Conservation (phyloP, 768 basidiomycete species). For the Lentinula lateritia region DNA sequence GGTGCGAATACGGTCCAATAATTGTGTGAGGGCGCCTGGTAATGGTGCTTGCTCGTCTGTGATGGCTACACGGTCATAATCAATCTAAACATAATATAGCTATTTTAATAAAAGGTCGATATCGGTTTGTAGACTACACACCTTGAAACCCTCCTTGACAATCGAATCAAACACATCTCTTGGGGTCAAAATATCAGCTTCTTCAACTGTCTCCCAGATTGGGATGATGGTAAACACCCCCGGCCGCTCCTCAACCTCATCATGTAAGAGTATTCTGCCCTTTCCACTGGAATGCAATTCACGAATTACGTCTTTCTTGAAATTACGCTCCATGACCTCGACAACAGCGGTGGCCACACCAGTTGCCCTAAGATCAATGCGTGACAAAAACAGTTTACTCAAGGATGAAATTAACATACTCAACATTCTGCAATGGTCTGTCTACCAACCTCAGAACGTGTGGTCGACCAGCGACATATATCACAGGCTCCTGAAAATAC, state of each 20-base stretch:
- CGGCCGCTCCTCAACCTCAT: constrained; percentile 91
- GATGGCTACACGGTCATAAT: constrained; percentile 90
- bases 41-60: constrained; percentile 97
- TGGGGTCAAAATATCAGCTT: constrained; percentile 83
- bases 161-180: constrained; percentile 76
- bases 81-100: constrained; percentile 42
- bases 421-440: constrained; percentile 89
- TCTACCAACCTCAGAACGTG: constrained; percentile 88
- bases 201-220: constrained; percentile 85
- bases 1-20: constrained; percentile 68
- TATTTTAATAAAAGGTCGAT: not conserved
- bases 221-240: constrained; percentile 89
- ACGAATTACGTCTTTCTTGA: constrained; percentile 83
- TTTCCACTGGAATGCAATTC: constrained; percentile 69
- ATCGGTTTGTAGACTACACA: constrained; percentile 21
- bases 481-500: constrained; percentile 73
- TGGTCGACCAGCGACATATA: constrained; percentile 81
- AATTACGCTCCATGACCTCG: constrained; percentile 82
- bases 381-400: not conserved
- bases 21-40: constrained; percentile 75
- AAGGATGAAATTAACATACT: constrained; percentile 39
- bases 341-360: constrained; percentile 89
- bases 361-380: constrained; percentile 58
- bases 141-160: constrained; percentile 71
- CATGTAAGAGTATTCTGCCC: constrained; percentile 86